Conservation (phyloP, 805 yeast species). For the Pichia eremophila region DNA sequence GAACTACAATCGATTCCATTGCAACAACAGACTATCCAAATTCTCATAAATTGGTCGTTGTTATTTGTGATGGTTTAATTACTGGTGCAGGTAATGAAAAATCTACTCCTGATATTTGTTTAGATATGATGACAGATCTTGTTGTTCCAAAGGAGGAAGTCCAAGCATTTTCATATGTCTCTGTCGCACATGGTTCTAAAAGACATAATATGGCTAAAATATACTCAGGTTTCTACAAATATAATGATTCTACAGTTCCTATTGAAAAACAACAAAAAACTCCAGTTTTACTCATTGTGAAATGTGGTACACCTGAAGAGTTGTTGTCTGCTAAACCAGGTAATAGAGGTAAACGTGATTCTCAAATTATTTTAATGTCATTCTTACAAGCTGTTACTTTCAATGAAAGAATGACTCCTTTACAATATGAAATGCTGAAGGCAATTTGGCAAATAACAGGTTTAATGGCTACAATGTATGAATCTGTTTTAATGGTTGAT, state of each 20-base stretch:
- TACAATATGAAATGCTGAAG: constrained; percentile 69
- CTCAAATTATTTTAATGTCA: constrained; percentile 85
- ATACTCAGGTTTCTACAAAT: constrained; percentile 87
- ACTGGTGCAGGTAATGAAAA: constrained; percentile 88
- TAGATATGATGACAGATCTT: constrained; percentile 80
- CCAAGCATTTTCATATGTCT: constrained; percentile 77
- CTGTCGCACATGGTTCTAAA: constrained; percentile 89
- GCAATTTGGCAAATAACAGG: constrained; percentile 81
- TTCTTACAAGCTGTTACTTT: constrained; percentile 80
- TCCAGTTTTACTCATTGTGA: constrained; percentile 70
- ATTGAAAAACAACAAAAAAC: constrained; percentile 76
- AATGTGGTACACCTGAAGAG: constrained; percentile 83
- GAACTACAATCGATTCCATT: constrained; percentile 84
- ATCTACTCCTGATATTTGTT: constrained; percentile 83
- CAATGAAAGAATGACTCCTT: constrained; percentile 89
- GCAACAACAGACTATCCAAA: constrained; percentile 95
- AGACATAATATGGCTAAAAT: constrained; percentile 98
- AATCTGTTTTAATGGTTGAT: constrained; percentile 82
- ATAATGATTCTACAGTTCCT: constrained; percentile 67
- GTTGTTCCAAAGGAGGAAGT: constrained; percentile 66
- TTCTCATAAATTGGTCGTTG: constrained; percentile 78
- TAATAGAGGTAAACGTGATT: constrained; percentile 93
- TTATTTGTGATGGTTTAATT: constrained; percentile 88
- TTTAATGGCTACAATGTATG: constrained; percentile 73
- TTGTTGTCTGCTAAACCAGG: constrained; percentile 70